These are phyloP conservation scores for Millerozyma miso DNA, from an alignment of 805 yeast genomes.

Conservation along the genomic window DNA sequence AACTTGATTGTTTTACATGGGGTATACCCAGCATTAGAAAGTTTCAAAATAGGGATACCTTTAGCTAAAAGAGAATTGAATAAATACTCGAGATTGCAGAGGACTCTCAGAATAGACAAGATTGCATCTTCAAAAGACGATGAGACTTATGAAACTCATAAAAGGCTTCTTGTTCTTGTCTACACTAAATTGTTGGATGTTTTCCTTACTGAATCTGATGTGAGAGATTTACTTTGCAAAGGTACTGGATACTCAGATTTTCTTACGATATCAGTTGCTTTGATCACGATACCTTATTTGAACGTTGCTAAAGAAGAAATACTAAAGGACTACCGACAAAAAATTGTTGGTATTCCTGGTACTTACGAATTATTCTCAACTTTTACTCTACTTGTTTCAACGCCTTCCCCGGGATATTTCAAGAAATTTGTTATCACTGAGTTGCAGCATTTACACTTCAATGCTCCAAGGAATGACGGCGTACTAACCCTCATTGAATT, in stretches of 20 bases:
- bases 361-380: slow-evolving; percentile 64
- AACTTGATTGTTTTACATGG: slow-evolving; percentile 68
- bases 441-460: slow-evolving; percentile 51
- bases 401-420: slow-evolving; percentile 45
- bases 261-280: slow-evolving; percentile 43
- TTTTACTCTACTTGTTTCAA: slow-evolving; percentile 54
- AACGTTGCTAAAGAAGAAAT: slow-evolving; percentile 10
- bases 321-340: slow-evolving; percentile 17
- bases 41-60: slow-evolving; percentile 57
- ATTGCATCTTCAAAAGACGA: slow-evolving; percentile 9
- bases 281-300: slow-evolving; percentile 33
- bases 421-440: slow-evolving; percentile 42
- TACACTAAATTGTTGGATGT: slow-evolving; percentile 28
- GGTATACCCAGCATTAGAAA: slow-evolving; percentile 58
- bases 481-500: slow-evolving; percentile 72
- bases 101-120: slow-evolving; percentile 19
- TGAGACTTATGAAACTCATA: slow-evolving; percentile 13
- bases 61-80: slow-evolving; percentile 55
- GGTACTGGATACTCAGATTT: slow-evolving; percentile 69
- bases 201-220: slow-evolving; percentile 43
- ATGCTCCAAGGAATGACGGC: slow-evolving; percentile 57
- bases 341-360: slow-evolving; percentile 43
- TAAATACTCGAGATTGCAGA: slow-evolving; percentile 34
- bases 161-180: slow-evolving; percentile 22
- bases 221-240: slow-evolving; percentile 49